Evolutionary conservation across 2,329 filamentous ascomycete genomes (phyloP).

Genomic region (Trichophyton equinum): DNA sequence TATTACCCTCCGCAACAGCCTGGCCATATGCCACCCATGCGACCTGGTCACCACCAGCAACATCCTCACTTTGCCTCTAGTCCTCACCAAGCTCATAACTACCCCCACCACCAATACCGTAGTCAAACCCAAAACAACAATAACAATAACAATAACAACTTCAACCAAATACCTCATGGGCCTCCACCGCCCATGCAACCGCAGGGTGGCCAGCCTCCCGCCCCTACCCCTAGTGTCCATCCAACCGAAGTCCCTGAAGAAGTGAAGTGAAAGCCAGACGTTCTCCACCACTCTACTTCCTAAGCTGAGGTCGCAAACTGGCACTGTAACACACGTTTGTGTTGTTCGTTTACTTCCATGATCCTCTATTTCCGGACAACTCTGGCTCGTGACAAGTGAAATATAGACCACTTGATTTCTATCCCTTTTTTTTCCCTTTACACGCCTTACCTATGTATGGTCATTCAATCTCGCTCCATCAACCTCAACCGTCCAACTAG

Average conservation of each 20-base stretch:
- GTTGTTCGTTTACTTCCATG: conserved; percentile 4
- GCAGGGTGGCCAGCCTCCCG: conserved; percentile 17
- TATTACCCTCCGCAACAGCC: conserved; percentile 58
- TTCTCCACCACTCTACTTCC: neutral
- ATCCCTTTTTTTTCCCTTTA: neutral
- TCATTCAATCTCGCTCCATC: neutral
- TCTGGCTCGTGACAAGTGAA: conserved; percentile 7
- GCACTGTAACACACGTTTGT: neutral
- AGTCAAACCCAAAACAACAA: conserved; percentile 44
- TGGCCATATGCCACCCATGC: conserved; percentile 53
- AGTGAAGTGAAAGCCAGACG: conserved; percentile 30
- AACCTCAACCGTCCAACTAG: neutral
- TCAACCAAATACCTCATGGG: conserved; percentile 34
- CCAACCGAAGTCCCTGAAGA: conserved; percentile 35
- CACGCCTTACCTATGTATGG: conserved; percentile 2
- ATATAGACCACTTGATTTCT: neutral
- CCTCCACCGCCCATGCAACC: conserved; percentile 29
- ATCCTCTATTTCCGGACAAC: conserved; percentile 4
- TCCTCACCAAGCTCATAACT: conserved; percentile 52
- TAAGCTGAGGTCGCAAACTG: neutral
- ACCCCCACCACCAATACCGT: conserved; percentile 46
- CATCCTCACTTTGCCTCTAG: conserved; percentile 52
- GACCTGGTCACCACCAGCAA: conserved; percentile 46
- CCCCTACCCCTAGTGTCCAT: conserved; percentile 26
- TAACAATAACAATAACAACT: conserved; percentile 21